phyloP scores from a whole-genome alignment of 176 grass and related monocot genomes.

The Musa troglodytarum region DNA sequence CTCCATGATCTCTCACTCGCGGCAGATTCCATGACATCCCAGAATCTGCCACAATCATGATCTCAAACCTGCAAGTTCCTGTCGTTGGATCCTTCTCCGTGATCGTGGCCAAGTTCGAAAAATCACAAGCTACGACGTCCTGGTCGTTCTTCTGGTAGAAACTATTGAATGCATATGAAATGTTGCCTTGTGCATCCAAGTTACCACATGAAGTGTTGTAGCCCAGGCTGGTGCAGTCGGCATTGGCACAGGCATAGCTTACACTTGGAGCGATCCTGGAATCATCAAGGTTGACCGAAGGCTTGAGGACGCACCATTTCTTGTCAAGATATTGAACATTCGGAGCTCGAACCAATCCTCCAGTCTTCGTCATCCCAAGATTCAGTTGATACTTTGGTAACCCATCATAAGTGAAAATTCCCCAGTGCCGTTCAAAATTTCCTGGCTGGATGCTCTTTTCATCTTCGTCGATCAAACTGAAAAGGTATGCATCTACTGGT shows the following conservation, averaged over 20 bases:
- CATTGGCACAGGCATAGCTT: neutral
- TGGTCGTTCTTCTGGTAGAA: slow-evolving; percentile 2
- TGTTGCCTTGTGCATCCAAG: neutral
- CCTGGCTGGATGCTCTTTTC: neutral
- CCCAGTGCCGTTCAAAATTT: slow-evolving; percentile 3
- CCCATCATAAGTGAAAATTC: neutral
- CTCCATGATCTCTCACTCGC: neutral
- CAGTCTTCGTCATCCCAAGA: neutral
- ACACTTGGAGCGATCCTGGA: neutral
- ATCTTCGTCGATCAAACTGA: slow-evolving; percentile 4
- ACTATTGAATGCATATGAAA: neutral
- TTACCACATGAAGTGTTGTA: neutral
- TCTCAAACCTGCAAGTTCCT: neutral
- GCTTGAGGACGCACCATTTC: slow-evolving; percentile 1
- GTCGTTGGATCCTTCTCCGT: neutral
- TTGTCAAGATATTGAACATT: neutral
- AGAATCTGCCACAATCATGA: neutral
- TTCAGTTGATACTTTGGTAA: neutral
- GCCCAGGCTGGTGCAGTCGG: neutral
- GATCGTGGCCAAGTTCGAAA: neutral
- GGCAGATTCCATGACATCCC: neutral
- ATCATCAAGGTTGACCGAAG: neutral
- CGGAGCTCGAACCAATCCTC: neutral
- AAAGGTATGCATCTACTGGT: neutral
- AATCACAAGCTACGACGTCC: neutral